These are phyloP conservation scores for Mortierella sp. DNA, from an alignment of 371 early-diverging fungal species.

Conservation along the genomic window DNA sequence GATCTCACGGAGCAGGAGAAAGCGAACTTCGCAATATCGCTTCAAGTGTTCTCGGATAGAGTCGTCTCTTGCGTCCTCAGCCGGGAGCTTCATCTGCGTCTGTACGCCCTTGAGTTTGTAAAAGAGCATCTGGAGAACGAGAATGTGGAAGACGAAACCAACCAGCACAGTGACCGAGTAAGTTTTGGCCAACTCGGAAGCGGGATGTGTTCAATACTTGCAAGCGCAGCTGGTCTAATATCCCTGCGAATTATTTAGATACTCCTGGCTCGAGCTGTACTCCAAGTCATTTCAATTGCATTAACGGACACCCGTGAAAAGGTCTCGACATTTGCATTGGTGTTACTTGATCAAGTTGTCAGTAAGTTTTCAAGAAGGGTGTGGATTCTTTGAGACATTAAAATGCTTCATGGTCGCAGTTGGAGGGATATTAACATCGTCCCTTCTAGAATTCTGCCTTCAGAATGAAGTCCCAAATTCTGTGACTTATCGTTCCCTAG, in stretches of 20 bases:
- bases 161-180: slow-evolving; percentile 31
- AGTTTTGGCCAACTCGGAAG: too few relatives aligned
- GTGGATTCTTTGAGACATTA: too few relatives aligned
- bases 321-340: slow-evolving; percentile 59
- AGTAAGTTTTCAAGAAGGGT: slow-evolving; percentile 51
- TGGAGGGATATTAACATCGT: too few relatives aligned
- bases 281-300: slow-evolving; percentile 67
- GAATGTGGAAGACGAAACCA: slow-evolving; percentile 24
- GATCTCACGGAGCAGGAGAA: slow-evolving; percentile 64
- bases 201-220: too few relatives aligned
- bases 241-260: slow-evolving; percentile 19
- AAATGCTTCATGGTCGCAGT: too few relatives aligned
- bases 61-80: slow-evolving; percentile 30
- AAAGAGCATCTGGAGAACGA: slow-evolving; percentile 48
- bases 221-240: neutral
- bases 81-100: slow-evolving; percentile 36
- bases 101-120: slow-evolving; percentile 37
- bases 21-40: slow-evolving; percentile 55
- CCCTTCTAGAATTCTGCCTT: slow-evolving; percentile 59
- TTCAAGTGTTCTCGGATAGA: slow-evolving; percentile 29
- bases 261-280: slow-evolving; percentile 63
- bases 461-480: slow-evolving; percentile 51
- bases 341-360: slow-evolving; percentile 66
- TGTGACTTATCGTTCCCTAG: slow-evolving; percentile 57
- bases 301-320: slow-evolving; percentile 75